Evolutionary conservation across 768 basidiomycete species (phyloP), one percentile per base, ranked within the genome.

Genomic region (Suillus weaverae): DNA sequence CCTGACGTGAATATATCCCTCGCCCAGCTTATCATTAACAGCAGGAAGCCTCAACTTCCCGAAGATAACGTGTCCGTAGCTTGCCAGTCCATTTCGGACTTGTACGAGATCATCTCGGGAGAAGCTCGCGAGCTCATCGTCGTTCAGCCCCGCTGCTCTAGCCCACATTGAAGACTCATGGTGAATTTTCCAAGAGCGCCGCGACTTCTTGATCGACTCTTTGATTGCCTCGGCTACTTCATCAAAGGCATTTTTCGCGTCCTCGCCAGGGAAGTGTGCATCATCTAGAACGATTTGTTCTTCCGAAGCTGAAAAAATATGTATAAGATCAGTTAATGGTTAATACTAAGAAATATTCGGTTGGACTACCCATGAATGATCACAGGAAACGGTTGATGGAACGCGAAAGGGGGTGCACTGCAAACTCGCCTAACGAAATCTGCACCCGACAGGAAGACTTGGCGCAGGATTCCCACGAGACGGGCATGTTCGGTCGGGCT

Each of bases 31-130:
- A 70, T 91, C 90, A 8, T 84, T 79, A 61, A 91, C 78, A 26
- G 84, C 88, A 9, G 89, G 89, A 53, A 92, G 81, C 69, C 83
- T 84, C 73, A 92, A 84, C 81, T 93, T 92, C 33, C 92, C 91
- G 13, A 94, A 73, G 65, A 94, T 84, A 63, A 92, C 85, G 11
- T 82, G 85, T 18, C 91, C 91, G 73, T 92, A 86, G 64, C 86
- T 82, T 39, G 87, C 87, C 43, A 75, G 66, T 5, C 82, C 89
- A 70, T 84, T 87, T 62, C 89, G 80, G 36, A 81, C 73, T 67
- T 76, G 69, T 16, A 83, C 78, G 53, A 84, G 77, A 67, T 83
- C 82, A 6, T 76, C 50, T 68, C 79, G 71, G 43, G 74, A 79
- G 70, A 91, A 90, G 60, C 69, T 66, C 13, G 81, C 78, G 63